Base-by-base conservation (phyloP, 2,329 filamentous ascomycete species). In the Stromatinia cepivora region DNA sequence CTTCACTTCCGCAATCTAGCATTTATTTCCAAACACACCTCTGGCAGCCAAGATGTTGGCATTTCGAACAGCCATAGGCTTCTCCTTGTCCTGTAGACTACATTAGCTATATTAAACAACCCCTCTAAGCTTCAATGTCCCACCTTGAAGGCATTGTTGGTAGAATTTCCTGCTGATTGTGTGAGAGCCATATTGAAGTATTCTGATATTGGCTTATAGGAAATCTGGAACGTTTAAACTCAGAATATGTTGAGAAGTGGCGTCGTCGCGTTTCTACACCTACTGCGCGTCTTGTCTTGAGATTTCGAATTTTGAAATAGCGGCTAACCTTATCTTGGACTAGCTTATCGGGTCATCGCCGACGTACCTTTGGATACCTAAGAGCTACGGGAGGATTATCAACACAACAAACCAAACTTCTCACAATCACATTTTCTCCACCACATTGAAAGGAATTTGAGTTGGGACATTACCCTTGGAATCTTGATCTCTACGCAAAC, bases 21-120 rank as follows among this genome's bases (percentile, higher is more conserved):
- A 73, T 3, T 52, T 4, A 42, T 42, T 58, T 34, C 34, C 39
- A 67, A 50, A 83, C 57, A 76, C 86, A 94, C 93, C 93, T 92
- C 94, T 89, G 77, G 95, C 95, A 76, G 95, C 95, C 79, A 97
- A 91, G 82, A 99, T 98, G 83, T 99, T 99, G 79, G 92, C 92
- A 74, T 92, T 94, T 76, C 95, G 91, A 74, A 99, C 95, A 75
- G 95, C 95, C 85, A 95, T 90, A 76, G 95, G 95, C 92, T 99
- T 99, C 85, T 97, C 95, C 88, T 97, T 99, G 79, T 90, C 87
- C 88, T 68, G 75, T 64, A 75, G 66, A 74, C 64, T 57, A 45
- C 20, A 69, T 78, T 76, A 78, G 75, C 71, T 72, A 69, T 69
- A 56, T 61, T 69, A 52, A 72, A 72, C 63, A 53, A 63, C 66